phyloP scores from a whole-genome alignment of 768 basidiomycete species.

The Sarcodon sp. region DNA sequence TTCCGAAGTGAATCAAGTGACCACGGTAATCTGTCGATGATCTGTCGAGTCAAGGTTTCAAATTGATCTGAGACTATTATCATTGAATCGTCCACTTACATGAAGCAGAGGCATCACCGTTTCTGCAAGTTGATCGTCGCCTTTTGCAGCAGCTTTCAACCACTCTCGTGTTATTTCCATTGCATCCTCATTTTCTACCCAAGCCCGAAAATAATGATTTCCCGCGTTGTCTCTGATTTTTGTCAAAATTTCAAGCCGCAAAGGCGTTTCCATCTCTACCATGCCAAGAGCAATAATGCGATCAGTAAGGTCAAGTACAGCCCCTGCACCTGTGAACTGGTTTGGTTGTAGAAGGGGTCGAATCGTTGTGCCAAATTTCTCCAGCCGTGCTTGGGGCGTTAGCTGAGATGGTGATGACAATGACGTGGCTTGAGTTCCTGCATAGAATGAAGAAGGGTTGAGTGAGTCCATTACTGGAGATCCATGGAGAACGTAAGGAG shows the following conservation, averaged over 20 bases:
- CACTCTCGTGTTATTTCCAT: slow-evolving; percentile 75
- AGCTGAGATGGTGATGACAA: slow-evolving; percentile 15
- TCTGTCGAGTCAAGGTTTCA: slow-evolving; percentile 26
- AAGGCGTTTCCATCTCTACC: slow-evolving; percentile 48
- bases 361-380: slow-evolving; percentile 37
- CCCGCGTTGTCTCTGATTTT: slow-evolving; percentile 76
- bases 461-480: slow-evolving; percentile 23
- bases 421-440: slow-evolving; percentile 21
- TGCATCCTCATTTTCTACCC: slow-evolving; percentile 64
- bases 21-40: slow-evolving; percentile 76
- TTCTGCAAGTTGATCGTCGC: slow-evolving; percentile 43
- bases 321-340: slow-evolving; percentile 55
- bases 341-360: slow-evolving; percentile 43
- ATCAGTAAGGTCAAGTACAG: slow-evolving; percentile 48
- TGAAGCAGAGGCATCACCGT: slow-evolving; percentile 82
- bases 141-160: slow-evolving; percentile 54
- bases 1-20: slow-evolving; percentile 52
- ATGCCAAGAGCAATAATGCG: slow-evolving; percentile 48
- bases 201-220: slow-evolving; percentile 79
- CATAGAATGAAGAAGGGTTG: slow-evolving; percentile 26
- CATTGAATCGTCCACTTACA: slow-evolving; percentile 34
- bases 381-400: slow-evolving; percentile 40
- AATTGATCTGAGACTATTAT: background rate
- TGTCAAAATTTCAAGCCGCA: slow-evolving; percentile 64
- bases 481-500: slow-evolving; percentile 58